Percentiles rank a stretch among this genome's conserved stretches.
Evolutionary conservation across 306 rosid species (phyloP).

Genomic region (Prunus armeniaca): DNA sequence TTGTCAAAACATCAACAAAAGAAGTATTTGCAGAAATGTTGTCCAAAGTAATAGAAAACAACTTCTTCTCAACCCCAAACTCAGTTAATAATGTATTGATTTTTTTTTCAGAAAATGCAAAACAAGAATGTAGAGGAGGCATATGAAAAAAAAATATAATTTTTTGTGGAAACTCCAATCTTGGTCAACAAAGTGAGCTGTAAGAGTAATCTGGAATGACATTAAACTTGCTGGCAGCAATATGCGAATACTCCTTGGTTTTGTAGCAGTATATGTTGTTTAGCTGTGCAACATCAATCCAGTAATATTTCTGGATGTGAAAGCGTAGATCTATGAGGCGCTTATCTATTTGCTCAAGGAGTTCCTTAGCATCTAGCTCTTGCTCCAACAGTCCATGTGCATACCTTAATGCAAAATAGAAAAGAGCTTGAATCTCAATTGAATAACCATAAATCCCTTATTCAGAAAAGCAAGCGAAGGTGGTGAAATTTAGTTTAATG

Average conservation of each 20-base stretch:
- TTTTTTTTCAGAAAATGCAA: not conserved
- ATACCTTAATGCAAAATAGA: too few relatives aligned
- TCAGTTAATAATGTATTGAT: not conserved
- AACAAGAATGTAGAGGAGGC: not conserved
- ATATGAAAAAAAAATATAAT: not conserved
- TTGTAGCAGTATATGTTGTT: slow-evolving; percentile 77
- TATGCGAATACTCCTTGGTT: slow-evolving; percentile 84
- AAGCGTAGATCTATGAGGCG: not conserved
- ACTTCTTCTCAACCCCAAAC: not conserved
- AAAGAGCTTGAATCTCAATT: too few relatives aligned
- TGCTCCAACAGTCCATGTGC: too few relatives aligned
- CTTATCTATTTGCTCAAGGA: too few relatives aligned
- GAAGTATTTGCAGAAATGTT: not conserved
- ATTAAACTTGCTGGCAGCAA: slow-evolving; percentile 77
- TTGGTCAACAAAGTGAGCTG: too few relatives aligned
- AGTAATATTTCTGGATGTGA: slow-evolving; percentile 35
- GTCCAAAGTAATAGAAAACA: not conserved
- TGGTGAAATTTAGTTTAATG: too few relatives aligned
- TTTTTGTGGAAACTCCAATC: too few relatives aligned
- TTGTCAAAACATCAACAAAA: not conserved
- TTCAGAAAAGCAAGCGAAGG: too few relatives aligned
- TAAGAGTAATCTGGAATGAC: slow-evolving; percentile 61
- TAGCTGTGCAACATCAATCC: slow-evolving; percentile 46
- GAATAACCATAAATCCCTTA: too few relatives aligned
- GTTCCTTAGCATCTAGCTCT: too few relatives aligned